These are phyloP conservation scores for Sanchytrium tribonematis DNA, from an alignment of 371 early-diverging fungal genomes.

Conservation along the genomic window DNA sequence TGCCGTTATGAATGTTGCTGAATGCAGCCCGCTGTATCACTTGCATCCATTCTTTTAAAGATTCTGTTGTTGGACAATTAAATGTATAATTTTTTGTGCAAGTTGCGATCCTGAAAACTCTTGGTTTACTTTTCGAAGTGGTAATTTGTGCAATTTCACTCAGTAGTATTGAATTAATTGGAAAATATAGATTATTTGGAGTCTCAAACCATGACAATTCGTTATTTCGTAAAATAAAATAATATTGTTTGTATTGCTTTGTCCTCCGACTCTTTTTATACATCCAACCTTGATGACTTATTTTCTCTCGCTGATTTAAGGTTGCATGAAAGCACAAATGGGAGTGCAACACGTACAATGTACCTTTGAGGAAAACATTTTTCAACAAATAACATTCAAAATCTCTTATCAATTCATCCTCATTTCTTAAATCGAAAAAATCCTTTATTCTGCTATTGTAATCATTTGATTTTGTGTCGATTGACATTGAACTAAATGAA, in stretches of 20 bases:
- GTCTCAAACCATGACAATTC: conserved; percentile 27
- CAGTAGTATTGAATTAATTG: conserved; percentile 33
- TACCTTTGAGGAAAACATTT: conserved; percentile 34
- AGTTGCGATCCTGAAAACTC: conserved; percentile 28
- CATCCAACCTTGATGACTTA: conserved; percentile 22
- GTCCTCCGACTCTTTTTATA: conserved; percentile 17
- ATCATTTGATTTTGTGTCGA: no score
- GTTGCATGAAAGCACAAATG: conserved; percentile 41
- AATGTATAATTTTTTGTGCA: conserved; percentile 21
- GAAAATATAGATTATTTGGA: conserved; percentile 29
- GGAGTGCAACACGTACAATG: conserved; percentile 32
- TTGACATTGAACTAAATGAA: no score
- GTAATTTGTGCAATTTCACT: conserved; percentile 26
- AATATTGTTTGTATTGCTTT: conserved; percentile 24
- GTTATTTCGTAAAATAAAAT: conserved; percentile 35
- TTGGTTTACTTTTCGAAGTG: conserved; percentile 17
- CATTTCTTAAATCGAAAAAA: no score
- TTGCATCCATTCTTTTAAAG: conserved; percentile 10
- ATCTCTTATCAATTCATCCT: no score
- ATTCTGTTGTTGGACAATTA: conserved; percentile 14
- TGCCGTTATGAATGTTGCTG: conserved; percentile 27
- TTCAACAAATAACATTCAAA: conserved; percentile 40
- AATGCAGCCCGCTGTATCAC: conserved; percentile 31
- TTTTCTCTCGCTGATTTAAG: conserved; percentile 23
- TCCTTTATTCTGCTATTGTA: no score